These are phyloP conservation scores for Globisporangium mamillatum DNA, from an alignment of 352 stramenopile species.

Conservation along the genomic window DNA sequence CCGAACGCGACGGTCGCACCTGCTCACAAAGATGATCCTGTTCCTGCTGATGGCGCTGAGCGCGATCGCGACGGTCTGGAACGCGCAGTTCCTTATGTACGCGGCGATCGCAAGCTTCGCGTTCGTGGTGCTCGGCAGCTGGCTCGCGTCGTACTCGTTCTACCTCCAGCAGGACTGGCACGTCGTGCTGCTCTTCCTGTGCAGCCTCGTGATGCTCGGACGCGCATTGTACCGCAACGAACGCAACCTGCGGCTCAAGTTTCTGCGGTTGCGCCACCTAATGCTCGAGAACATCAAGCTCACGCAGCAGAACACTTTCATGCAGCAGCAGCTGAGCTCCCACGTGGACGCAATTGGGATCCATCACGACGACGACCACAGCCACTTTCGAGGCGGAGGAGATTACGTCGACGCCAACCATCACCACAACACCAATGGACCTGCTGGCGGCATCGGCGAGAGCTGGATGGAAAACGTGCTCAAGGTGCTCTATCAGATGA, in stretches of 20 bases:
- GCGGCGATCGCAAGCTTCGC: conserved; percentile 26
- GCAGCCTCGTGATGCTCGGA: conserved; percentile 36
- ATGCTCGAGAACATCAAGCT: conserved; percentile 67
- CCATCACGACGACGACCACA: conserved; percentile 19
- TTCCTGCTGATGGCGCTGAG: conserved; percentile 52
- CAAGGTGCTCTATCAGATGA: conserved; percentile 47
- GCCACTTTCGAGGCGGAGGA: neutral
- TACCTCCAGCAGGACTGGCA: conserved; percentile 50
- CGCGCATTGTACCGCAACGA: conserved; percentile 43
- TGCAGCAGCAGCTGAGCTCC: conserved; percentile 65
- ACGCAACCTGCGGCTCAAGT: conserved; percentile 38
- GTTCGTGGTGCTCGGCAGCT: conserved; percentile 25
- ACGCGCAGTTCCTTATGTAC: conserved; percentile 53
- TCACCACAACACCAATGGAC: conserved; percentile 4
- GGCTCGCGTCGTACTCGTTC: conserved; percentile 22
- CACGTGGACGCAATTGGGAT: conserved; percentile 58
- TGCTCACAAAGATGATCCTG: conserved; percentile 49
- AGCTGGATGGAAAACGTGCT: conserved; percentile 77
- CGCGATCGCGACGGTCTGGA: conserved; percentile 50
- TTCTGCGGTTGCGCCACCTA: conserved; percentile 50
- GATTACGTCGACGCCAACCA: neutral
- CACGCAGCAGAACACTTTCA: conserved; percentile 52
- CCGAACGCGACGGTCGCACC: conserved; percentile 26
- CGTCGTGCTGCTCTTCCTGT: conserved; percentile 40
- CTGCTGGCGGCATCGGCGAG: conserved; percentile 34